Evolutionary conservation across 768 basidiomycete species (phyloP).

Genomic region (Termitomyces sp.): DNA sequence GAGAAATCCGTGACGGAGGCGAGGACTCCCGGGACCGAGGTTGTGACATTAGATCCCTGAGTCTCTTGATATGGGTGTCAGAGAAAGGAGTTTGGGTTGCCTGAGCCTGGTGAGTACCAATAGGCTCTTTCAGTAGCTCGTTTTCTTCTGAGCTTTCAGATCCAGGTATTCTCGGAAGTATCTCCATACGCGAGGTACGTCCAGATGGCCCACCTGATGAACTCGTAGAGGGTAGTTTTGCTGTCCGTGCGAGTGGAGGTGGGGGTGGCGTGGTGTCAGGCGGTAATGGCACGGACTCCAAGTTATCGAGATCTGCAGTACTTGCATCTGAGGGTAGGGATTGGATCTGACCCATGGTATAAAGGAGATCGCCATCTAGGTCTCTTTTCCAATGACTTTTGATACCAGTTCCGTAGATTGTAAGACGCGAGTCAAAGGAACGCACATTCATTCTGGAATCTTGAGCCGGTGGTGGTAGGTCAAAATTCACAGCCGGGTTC

Average conservation of each 20-base stretch:
- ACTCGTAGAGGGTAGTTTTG: neutral
- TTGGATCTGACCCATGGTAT: neutral
- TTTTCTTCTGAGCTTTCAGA: neutral
- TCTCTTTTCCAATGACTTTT: slow-evolving; percentile 1
- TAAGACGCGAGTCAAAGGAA: neutral
- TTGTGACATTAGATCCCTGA: neutral
- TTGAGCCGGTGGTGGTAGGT: neutral
- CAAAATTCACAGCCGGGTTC: neutral
- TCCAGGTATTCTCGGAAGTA: neutral
- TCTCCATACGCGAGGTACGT: neutral
- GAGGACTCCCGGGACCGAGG: neutral
- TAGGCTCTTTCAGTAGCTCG: neutral
- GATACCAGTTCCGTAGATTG: neutral
- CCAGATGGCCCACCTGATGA: neutral
- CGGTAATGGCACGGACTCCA: slow-evolving; percentile 1
- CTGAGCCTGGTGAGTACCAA: neutral
- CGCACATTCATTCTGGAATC: neutral
- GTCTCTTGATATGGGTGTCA: neutral
- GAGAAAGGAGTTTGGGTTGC: neutral
- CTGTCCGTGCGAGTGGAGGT: neutral
- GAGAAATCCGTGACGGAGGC: neutral
- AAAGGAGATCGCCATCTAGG: neutral
- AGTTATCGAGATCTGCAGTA: slow-evolving; percentile 1
- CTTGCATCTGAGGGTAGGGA: slow-evolving; percentile 6
- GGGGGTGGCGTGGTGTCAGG: slow-evolving; percentile 1